Conservation (phyloP, 441 rosid genomes). For the Arabidopsis lyrata region DNA sequence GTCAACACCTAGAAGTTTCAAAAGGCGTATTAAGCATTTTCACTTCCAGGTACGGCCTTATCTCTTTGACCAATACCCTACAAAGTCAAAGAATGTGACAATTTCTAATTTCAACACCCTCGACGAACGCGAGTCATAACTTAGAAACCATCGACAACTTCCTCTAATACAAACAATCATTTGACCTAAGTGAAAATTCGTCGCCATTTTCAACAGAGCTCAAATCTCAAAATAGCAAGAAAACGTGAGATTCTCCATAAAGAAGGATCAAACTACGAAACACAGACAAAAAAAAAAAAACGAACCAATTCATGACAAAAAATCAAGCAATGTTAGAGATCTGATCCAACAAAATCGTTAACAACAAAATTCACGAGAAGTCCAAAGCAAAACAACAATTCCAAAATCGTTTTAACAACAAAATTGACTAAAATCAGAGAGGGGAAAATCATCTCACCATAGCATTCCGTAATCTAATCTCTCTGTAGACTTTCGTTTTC, state of each 20-base stretch:
- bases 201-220: slow-evolving; percentile 40
- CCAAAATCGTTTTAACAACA: not conserved
- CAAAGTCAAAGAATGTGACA: slow-evolving; percentile 39
- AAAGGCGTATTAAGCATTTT: slow-evolving; percentile 22
- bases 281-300: not conserved
- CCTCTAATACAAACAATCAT: slow-evolving; percentile 32
- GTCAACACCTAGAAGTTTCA: slow-evolving; percentile 39
- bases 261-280: slow-evolving; percentile 29
- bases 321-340: slow-evolving; percentile 52
- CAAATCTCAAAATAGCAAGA: slow-evolving; percentile 25
- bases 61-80: slow-evolving; percentile 46
- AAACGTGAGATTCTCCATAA: slow-evolving; percentile 12
- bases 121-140: slow-evolving; percentile 47
- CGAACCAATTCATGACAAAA: slow-evolving; percentile 16
- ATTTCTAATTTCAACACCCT: slow-evolving; percentile 47
- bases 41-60: slow-evolving; percentile 36
- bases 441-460: slow-evolving; percentile 66
- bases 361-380: slow-evolving; percentile 33
- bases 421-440: not conserved
- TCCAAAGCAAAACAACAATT: slow-evolving; percentile 18
- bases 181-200: slow-evolving; percentile 35
- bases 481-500: slow-evolving; percentile 68
- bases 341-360: slow-evolving; percentile 46
- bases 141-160: slow-evolving; percentile 17
- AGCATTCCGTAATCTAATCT: slow-evolving; percentile 67